Evolutionary conservation across 2,329 filamentous ascomycete species (phyloP), one percentile per base, ranked within the genome.

Genomic region (Neocatenulostroma microsporum): DNA sequence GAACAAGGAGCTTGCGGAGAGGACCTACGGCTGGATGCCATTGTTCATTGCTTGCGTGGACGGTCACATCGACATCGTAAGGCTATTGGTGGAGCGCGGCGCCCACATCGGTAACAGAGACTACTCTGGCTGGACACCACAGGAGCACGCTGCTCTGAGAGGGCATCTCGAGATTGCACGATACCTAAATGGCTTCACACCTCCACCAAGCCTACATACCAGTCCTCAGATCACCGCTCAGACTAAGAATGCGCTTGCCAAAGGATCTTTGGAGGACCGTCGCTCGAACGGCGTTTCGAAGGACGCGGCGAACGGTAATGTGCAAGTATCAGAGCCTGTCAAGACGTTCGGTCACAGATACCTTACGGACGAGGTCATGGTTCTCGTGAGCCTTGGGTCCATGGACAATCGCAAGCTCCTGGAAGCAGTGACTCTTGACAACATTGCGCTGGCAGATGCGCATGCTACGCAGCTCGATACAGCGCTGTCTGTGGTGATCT

Each of bases 341-440:
- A 96, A 96, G 63, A 84, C 86, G 1, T 98, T 96, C 61, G 91
- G 91, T 38, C 91, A 98, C 68, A 79, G 89, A 36, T 98, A 96
- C 62, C 73, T 98, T 34, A 93, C 79, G 13, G 78, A 93, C 34
- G 81, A 94, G 53, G 84, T 84, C 45, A 80, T 98, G 69, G 76
- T 98, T 3, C 70, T 96, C 32, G 88, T 98, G 51, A 95, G 86
- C 53, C 68, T 98, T 7, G 91, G 91, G 0, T 89, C 85, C 0
- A 94, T 95, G 84, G 91, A 98, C 56, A 84, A 84, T 65, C 78
- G 87, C 37, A 94, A 73, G 30, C 42, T 77, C 21, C 67, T 81
- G 4, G 77, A 85, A 30, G 80, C 89, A 0, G 88, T 98, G 30
- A 84, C 78, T 46, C 72, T 98, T 15, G 91, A 96, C 49, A 80